Percentiles rank a stretch among this genome's conserved stretches.
Conservation (phyloP, 2,329 filamentous ascomycete genomes). For the Nakataea oryzae region DNA sequence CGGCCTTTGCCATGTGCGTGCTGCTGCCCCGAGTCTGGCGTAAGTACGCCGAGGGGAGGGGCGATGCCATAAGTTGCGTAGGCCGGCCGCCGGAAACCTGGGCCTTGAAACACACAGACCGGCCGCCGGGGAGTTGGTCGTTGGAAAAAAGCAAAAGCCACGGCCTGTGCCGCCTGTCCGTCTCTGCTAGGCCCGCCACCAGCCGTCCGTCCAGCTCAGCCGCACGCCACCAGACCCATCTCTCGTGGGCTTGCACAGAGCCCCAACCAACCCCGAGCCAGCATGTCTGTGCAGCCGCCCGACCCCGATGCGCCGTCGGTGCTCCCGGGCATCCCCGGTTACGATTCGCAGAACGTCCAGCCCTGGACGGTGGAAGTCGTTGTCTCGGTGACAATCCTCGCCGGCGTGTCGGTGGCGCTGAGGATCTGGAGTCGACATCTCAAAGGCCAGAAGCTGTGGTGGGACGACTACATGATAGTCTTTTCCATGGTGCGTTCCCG, state of each 20-base stretch:
- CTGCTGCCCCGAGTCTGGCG: neutral
- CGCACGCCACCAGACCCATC: neutral
- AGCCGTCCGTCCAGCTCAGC: neutral
- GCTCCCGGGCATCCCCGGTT: conserved; percentile 19
- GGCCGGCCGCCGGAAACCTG: too few species aligned
- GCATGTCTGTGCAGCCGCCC: neutral
- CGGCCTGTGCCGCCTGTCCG: too few species aligned
- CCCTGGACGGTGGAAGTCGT: conserved; percentile 30
- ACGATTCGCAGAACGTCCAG: conserved; percentile 24
- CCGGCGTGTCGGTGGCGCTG: conserved; percentile 24
- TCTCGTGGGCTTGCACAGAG: neutral
- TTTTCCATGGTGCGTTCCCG: conserved; percentile 31
- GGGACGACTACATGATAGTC: conserved; percentile 38
- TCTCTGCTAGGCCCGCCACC: neutral
- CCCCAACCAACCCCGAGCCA: neutral
- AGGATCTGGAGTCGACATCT: conserved; percentile 29
- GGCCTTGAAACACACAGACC: neutral
- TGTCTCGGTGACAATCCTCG: conserved; percentile 28
- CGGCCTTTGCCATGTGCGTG: neutral
- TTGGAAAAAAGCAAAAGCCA: too few species aligned
- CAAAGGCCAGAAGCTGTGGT: conserved; percentile 33
- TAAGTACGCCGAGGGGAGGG: neutral
- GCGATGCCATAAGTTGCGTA: too few species aligned
- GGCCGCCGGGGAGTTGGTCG: too few species aligned
- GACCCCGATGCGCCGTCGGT: neutral